These are phyloP conservation scores for Salvia rosmarinus DNA, from an alignment of 257 asterid species.

Conservation along the genomic window DNA sequence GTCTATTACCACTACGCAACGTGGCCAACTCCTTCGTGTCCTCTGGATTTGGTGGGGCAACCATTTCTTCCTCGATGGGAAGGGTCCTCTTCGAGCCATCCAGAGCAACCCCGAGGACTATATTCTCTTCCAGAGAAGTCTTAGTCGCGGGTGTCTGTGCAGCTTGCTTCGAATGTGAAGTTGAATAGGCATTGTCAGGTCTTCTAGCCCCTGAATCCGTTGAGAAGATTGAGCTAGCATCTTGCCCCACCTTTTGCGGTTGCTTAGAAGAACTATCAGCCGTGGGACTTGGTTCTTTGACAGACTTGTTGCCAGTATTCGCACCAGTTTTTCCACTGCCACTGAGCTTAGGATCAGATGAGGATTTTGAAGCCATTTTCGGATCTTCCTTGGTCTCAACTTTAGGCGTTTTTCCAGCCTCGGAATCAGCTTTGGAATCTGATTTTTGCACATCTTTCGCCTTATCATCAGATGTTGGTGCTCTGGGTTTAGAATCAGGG, in stretches of 20 bases:
- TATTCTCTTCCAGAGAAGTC: conserved; percentile 79
- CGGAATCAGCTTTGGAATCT: conserved; percentile 50
- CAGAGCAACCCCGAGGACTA: conserved; percentile 94
- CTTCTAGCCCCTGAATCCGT: conserved; percentile 44
- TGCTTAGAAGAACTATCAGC: conserved; percentile 46
- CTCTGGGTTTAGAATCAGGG: conserved; percentile 53
- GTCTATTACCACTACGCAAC: conserved; percentile 49
- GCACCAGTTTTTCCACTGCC: conserved; percentile 44
- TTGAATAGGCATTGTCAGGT: conserved; percentile 37
- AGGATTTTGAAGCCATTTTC: conserved; percentile 39
- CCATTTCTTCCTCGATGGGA: conserved; percentile 77
- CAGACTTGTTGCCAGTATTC: conserved; percentile 43
- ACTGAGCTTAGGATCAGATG: conserved; percentile 49
- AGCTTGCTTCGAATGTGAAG: conserved; percentile 49
- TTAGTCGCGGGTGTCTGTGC: conserved; percentile 51
- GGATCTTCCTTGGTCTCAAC: conserved; percentile 47
- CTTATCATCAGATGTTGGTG: conserved; percentile 41
- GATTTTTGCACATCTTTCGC: conserved; percentile 45
- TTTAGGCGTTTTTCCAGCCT: conserved; percentile 46
- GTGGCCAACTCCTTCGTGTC: conserved; percentile 65
- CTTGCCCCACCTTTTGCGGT: conserved; percentile 49
- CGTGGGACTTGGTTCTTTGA: conserved; percentile 42
- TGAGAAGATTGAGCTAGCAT: conserved; percentile 33
- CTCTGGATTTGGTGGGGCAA: conserved; percentile 38
- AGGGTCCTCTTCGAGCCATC: conserved; percentile 96